Conservation (phyloP, 352 stramenopile species). For the Phytopythium montanum region DNA sequence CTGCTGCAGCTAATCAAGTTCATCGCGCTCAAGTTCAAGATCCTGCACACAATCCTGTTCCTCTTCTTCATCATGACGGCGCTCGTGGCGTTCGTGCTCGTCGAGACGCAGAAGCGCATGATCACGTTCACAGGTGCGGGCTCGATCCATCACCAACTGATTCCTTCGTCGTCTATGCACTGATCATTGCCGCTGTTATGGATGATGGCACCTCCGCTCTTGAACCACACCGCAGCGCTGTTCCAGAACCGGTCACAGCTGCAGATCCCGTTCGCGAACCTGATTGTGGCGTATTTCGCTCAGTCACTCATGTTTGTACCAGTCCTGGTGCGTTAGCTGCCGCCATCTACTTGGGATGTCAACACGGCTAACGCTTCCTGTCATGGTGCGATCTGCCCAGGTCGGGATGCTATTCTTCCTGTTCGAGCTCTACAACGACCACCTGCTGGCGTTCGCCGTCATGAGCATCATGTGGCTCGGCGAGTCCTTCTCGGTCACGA, state of each 20-base stretch:
- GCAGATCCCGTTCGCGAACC: conserved; percentile 59
- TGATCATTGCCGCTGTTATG: background rate
- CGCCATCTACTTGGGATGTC: background rate
- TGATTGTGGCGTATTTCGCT: conserved; percentile 88
- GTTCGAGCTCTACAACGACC: conserved; percentile 94
- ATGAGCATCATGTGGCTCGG: conserved; percentile 86
- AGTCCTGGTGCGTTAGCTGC: conserved; percentile 67
- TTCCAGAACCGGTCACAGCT: conserved; percentile 82
- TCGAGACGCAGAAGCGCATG: conserved; percentile 93
- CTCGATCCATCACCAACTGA: background rate
- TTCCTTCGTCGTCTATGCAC: background rate
- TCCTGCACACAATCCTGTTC: conserved; percentile 90
- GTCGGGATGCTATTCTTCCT: conserved; percentile 96
- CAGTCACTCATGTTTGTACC: conserved; percentile 93
- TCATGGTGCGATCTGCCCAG: conserved; percentile 17
- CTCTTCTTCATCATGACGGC: conserved; percentile 94
- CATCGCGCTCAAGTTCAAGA: conserved; percentile 81
- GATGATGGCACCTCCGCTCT: no score
- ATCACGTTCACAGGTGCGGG: conserved; percentile 84
- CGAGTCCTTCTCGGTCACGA: conserved; percentile 90
- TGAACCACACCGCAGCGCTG: conserved; percentile 30
- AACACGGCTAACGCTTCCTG: background rate
- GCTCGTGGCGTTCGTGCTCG: conserved; percentile 91
- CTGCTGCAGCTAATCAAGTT: conserved; percentile 24
- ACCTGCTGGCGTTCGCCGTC: conserved; percentile 88